Conservation (phyloP, 768 basidiomycete genomes). For the Psilocybe subaeruginosa region DNA sequence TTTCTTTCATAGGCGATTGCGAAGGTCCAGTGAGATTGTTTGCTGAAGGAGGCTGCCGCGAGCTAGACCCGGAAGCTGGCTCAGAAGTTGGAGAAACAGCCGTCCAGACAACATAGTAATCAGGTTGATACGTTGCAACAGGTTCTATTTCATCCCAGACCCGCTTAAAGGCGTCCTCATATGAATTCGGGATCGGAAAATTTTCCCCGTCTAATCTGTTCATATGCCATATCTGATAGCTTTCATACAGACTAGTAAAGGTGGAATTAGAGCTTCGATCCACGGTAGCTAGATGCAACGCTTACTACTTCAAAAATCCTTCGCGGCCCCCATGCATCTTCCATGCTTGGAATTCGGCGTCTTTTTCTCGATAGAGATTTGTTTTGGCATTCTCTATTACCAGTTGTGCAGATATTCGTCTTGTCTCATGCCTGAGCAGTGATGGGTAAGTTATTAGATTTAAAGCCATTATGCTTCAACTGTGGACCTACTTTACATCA, state of each 20-base stretch:
- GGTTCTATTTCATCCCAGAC: no score
- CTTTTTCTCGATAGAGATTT: neutral
- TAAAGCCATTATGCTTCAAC: neutral
- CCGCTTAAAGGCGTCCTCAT: no score
- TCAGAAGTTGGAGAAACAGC: no score
- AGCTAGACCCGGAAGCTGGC: no score
- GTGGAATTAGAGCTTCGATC: neutral
- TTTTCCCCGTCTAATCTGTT: no score
- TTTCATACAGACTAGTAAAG: neutral
- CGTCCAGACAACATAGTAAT: no score
- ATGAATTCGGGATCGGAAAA: no score
- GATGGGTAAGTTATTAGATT: neutral
- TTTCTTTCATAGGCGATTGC: no score
- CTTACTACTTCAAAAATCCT: neutral
- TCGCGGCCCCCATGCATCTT: neutral
- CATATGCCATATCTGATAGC: no score
- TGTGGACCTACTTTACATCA: neutral
- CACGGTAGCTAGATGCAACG: neutral
- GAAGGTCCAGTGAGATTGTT: no score
- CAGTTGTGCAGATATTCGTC: neutral
- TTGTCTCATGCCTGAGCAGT: neutral
- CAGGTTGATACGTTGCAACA: no score
- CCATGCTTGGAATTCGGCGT: constrained; percentile 2
- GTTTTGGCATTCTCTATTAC: neutral
- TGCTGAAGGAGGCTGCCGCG: no score